Percentiles rank a stretch among this genome's conserved stretches.
These are phyloP conservation scores for Lasiosphaeria ovina DNA, from an alignment of 495 filamentous ascomycete genomes.

Conservation along the genomic window DNA sequence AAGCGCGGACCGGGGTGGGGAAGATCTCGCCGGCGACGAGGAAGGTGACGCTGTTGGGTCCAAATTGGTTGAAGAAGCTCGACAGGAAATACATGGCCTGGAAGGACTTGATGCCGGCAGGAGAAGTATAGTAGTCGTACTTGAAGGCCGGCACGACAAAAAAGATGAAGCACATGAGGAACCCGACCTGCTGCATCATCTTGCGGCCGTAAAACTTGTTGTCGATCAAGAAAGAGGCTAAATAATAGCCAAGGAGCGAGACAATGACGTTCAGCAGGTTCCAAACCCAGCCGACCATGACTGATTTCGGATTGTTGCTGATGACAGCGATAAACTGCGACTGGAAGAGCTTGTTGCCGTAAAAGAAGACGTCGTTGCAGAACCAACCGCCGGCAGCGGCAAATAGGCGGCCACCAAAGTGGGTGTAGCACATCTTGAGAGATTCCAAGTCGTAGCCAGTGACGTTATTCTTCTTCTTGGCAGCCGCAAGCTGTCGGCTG, in stretches of 20 bases:
- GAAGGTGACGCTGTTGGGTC: slow-evolving; percentile 90
- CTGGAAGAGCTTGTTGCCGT: slow-evolving; percentile 97
- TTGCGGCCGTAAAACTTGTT: slow-evolving; percentile 91
- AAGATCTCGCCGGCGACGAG: slow-evolving; percentile 87
- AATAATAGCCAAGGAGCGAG: slow-evolving; percentile 79
- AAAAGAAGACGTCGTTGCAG: slow-evolving; percentile 94
- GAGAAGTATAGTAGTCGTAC: slow-evolving; percentile 70
- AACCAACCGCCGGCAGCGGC: slow-evolving; percentile 85
- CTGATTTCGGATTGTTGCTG: slow-evolving; percentile 52
- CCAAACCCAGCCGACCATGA: slow-evolving; percentile 87
- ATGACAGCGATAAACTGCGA: slow-evolving; percentile 76
- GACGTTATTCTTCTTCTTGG: slow-evolving; percentile 80
- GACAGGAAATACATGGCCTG: slow-evolving; percentile 91
- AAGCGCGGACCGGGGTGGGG: slow-evolving; percentile 84
- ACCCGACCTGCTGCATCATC: slow-evolving; percentile 87
- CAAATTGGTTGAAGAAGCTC: slow-evolving; percentile 96
- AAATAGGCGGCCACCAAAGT: slow-evolving; percentile 81
- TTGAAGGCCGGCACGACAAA: slow-evolving; percentile 84
- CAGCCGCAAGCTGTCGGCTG: slow-evolving; percentile 66
- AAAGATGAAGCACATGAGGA: slow-evolving; percentile 81
- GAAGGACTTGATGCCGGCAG: slow-evolving; percentile 69
- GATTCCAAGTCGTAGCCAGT: slow-evolving; percentile 87
- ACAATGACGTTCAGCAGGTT: slow-evolving; percentile 84
- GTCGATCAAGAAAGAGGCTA: slow-evolving; percentile 75
- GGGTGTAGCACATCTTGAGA: slow-evolving; percentile 66